Evolutionary conservation across 371 early-diverging fungal genomes (phyloP).

Genomic region (Amoeboaphelidium protococcarum): DNA sequence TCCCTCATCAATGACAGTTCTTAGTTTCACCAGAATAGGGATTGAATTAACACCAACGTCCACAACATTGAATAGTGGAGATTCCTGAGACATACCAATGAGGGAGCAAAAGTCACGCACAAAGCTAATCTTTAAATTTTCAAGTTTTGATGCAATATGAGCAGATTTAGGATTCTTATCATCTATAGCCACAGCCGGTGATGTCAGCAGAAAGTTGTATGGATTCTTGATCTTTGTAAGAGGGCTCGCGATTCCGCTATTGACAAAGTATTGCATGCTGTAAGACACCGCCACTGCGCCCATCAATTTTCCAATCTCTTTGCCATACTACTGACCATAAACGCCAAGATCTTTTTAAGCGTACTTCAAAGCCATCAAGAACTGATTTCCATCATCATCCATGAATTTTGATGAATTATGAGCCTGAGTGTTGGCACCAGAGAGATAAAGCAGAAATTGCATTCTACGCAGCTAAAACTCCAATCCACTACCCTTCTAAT

Average conservation of each 20-base stretch:
- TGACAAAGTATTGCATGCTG: slow-evolving; percentile 4
- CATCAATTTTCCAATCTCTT: slow-evolving; percentile 26
- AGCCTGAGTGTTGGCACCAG: not conserved
- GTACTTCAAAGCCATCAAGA: slow-evolving; percentile 38
- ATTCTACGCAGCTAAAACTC: slow-evolving; percentile 60
- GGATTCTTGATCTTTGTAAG: slow-evolving; percentile 39
- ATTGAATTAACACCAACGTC: slow-evolving; percentile 65
- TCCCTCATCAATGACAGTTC: slow-evolving; percentile 49
- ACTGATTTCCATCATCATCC: slow-evolving; percentile 1
- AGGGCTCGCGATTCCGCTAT: not conserved
- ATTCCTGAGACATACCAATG: slow-evolving; percentile 40
- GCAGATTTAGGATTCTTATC: too few relatives aligned
- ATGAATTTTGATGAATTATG: slow-evolving; percentile 2
- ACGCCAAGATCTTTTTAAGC: slow-evolving; percentile 32
- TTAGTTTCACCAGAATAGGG: slow-evolving; percentile 68
- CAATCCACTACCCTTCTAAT: slow-evolving; percentile 26
- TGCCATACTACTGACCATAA: slow-evolving; percentile 29
- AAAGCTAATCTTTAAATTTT: too few relatives aligned
- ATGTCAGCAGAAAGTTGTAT: too few relatives aligned
- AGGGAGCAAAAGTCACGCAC: slow-evolving; percentile 60
- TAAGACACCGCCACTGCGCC: slow-evolving; percentile 9
- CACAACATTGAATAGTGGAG: slow-evolving; percentile 48
- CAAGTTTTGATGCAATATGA: too few relatives aligned
- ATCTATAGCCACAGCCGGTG: too few relatives aligned
- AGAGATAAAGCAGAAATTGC: slow-evolving; percentile 22